These are phyloP conservation scores for Noccaea caerulescens DNA, from an alignment of 345 rosid genomes.

Conservation along the genomic window DNA sequence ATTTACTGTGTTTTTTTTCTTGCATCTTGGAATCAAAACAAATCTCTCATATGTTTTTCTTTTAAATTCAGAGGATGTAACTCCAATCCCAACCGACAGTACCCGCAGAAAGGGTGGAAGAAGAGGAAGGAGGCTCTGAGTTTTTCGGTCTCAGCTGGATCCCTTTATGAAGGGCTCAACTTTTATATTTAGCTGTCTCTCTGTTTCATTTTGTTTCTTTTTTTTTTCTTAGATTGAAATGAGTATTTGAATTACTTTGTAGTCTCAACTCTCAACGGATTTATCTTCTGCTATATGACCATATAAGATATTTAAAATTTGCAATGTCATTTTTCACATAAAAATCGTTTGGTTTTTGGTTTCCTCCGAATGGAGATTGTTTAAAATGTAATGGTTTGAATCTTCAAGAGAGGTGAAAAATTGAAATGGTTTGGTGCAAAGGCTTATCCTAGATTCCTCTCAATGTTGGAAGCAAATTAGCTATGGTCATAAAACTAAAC, in stretches of 20 bases:
- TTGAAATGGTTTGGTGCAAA: no score
- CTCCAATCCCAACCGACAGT: slow-evolving; percentile 79
- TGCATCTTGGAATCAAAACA: background rate
- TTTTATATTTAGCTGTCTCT: background rate
- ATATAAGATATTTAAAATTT: background rate
- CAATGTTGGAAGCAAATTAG: no score
- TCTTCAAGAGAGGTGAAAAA: no score
- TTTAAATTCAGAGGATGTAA: slow-evolving; percentile 67
- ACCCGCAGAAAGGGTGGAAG: slow-evolving; percentile 88
- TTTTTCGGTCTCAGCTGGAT: background rate
- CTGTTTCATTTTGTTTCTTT: background rate
- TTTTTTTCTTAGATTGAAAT: slow-evolving; percentile 17
- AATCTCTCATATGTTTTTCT: slow-evolving; percentile 4
- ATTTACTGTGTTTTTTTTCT: background rate
- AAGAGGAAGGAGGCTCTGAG: slow-evolving; percentile 80
- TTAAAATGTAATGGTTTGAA: no score
- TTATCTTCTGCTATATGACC: background rate
- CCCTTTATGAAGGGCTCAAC: background rate
- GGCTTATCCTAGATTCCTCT: no score
- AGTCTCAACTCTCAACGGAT: background rate
- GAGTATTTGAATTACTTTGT: slow-evolving; percentile 17
- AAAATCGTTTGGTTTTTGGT: background rate
- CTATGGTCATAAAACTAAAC: no score
- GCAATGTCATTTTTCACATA: background rate
- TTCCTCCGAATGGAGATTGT: no score